phyloP scores from a whole-genome alignment of 768 basidiomycete genomes.

The Kwoniella pini region DNA sequence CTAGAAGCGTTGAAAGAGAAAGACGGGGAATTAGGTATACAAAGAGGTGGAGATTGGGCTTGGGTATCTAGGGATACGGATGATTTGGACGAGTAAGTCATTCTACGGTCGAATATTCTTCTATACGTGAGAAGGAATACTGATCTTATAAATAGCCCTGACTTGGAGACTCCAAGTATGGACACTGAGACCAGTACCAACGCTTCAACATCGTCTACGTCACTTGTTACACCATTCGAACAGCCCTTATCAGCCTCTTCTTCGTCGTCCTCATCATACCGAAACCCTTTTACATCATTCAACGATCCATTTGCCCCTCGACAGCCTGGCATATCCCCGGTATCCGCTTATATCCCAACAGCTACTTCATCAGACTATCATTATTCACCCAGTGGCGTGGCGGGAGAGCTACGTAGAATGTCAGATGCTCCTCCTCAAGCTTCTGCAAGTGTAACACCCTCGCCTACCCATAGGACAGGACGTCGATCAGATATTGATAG shows the following conservation, averaged over 20 bases:
- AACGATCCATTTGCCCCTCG: conserved; percentile 32
- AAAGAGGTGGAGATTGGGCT: conserved; percentile 41
- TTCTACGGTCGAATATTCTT: background rate
- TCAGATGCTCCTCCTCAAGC: conserved; percentile 25
- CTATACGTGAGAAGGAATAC: too few relatives aligned
- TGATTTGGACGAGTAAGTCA: conserved; percentile 25
- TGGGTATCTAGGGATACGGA: conserved; percentile 41
- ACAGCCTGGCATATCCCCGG: background rate
- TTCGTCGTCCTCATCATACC: conserved; percentile 2
- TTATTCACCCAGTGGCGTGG: conserved; percentile 23
- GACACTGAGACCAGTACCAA: conserved; percentile 10
- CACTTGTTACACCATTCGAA: conserved; percentile 18
- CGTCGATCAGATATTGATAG: conserved; percentile 8
- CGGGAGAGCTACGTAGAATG: conserved; percentile 17
- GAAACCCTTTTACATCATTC: conserved; percentile 20
- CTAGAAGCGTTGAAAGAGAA: conserved; percentile 43
- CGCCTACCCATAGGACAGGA: conserved; percentile 4
- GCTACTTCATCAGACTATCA: conserved; percentile 35
- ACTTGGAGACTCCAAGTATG: conserved; percentile 13
- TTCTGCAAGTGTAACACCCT: background rate
- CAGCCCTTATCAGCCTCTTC: conserved; percentile 9
- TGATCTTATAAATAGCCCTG: background rate
- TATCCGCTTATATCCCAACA: conserved; percentile 17
- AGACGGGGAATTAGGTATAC: conserved; percentile 50
- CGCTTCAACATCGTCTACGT: conserved; percentile 18